Evolutionary conservation across 805 yeast genomes (phyloP), one percentile per base, ranked within the genome.

Genomic region (Wickerhamiella brachini): DNA sequence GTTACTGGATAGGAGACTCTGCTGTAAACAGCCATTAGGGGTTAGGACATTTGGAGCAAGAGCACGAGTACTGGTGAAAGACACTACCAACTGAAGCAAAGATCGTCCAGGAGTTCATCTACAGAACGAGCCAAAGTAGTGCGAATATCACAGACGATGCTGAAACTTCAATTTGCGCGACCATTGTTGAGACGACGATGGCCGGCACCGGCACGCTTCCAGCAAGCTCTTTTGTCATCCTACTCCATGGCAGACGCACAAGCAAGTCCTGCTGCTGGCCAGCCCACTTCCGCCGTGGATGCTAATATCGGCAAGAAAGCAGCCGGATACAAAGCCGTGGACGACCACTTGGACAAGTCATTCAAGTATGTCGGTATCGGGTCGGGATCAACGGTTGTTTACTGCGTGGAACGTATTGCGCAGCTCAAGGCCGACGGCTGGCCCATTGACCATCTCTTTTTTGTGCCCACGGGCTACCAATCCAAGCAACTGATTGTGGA

Each of bases 401-500:
- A 86, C 65, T 95, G 85, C 53, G 98, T 96, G 22, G 97, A 93
- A 67, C 75, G 97, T 62, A 76, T 93, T 51, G 95, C 95, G 8
- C 88, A 84, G 66, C 68, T 76, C 53, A 58, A 56, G 18, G 57
- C 56, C 55, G 69, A 56, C 47, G 61, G 57, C 41, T 59, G 57
- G 47, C 68, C 70, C 47, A 78, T 82, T 61, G 59, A 64, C 23
- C 65, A 75, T 44, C 80, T 85, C 57, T 76, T 80, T 31, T 93
- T 95, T 68, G 80, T 93, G 45, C 95, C 99, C 48, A 93, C 99
- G 1, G 98, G 98, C 1, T 93, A 89, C 74, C 99, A 93, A 69
- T 83, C 94, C 45, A 84, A 84, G 62, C 86, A 82, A 60, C 75
- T 93, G 58, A 89, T 93, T 59, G 70, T 86, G 53, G 83, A 78